Base-by-base conservation (phyloP, 352 stramenopile species). In the Pelagophyceae sp. region DNA sequence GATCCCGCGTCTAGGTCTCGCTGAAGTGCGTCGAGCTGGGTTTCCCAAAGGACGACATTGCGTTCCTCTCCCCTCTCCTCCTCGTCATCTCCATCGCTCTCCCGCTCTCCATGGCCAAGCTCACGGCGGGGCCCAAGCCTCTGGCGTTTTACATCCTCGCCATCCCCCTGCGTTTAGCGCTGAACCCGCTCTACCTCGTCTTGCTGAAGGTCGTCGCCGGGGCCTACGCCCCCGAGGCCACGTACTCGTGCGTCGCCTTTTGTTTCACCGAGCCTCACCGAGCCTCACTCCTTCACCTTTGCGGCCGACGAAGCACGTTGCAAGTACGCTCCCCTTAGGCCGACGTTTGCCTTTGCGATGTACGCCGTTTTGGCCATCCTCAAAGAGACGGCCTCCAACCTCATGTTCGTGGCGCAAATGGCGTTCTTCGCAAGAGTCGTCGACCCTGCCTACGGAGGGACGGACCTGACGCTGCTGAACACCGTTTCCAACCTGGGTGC, bases 381-480 rank as follows among this genome's bases (percentile, higher is more conserved):
- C 38, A 88, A 94, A 40, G 91, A 97, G 80, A 76, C 94, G 11
- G 86, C 89, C 19, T 84, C 88, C 58, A 95, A 93, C 82, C 93
- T 94, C 88, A 95, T 95, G 89, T 96, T 93, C 79, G 89, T 95
- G 80, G 79, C 88, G 0, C 92, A 98, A 88, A 99, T 99, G 96
- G 95, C 92, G 5, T 99, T 99, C 83, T 99, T 98, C 81, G 94
- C 95, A 70, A 87, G 90, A 61, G 92, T 98, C 76, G 97, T 95
- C 58, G 96, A 99, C 82, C 94, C 95, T 25, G 90, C 90, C 23
- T 99, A 99, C 82, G 96, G 96, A 69, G 96, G 96, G 72, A 98
- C 91, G 29, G 99, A 99, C 88, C 99, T 99, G 96, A 99, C 96
- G 38, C 93, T 99, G 72, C 88, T 99, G 63, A 99, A 99, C 83